phyloP scores from a whole-genome alignment of 352 stramenopile species.

The Halophytophthora polymorphica region DNA sequence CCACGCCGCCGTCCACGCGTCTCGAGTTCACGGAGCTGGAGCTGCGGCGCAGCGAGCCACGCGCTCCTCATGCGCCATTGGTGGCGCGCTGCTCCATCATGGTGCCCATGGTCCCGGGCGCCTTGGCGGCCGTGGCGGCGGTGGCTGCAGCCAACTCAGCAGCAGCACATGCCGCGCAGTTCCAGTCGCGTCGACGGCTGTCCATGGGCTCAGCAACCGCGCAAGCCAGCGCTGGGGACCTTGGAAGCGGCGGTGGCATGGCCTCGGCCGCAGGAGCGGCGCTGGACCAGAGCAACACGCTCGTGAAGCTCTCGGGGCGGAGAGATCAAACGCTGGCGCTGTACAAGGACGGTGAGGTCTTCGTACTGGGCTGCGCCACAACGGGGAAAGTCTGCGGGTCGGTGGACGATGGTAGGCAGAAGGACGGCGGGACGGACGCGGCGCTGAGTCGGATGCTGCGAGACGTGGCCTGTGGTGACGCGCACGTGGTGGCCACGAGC shows the following conservation, averaged over 20 bases:
- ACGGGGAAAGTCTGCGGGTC: conserved; percentile 1
- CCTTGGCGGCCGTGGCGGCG: conserved; percentile 22
- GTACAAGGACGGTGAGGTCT: conserved; percentile 39
- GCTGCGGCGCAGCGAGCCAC: conserved; percentile 11
- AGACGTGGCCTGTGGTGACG: conserved; percentile 55
- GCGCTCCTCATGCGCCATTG: conserved; percentile 10
- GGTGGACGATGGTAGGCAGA: conserved; percentile 1
- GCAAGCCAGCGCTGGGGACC: conserved; percentile 5
- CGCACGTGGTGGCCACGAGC: conserved; percentile 56
- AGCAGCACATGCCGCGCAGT: conserved; percentile 10
- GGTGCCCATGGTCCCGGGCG: conserved; percentile 15
- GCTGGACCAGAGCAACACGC: conserved; percentile 21
- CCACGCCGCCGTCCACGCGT: conserved; percentile 12
- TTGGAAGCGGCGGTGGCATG: conserved; percentile 4
- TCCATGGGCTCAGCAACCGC: conserved; percentile 9
- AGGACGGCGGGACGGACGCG: conserved; percentile 19
- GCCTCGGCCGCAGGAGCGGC: conserved; percentile 11
- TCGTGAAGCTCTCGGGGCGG: conserved; percentile 40
- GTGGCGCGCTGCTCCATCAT: conserved; percentile 33
- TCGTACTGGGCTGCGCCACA: conserved; percentile 25
- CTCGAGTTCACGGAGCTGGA: conserved; percentile 45
- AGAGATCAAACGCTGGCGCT: conserved; percentile 44
- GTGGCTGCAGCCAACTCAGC: conserved; percentile 31
- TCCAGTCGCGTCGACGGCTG: conserved; percentile 23
- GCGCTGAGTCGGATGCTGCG: conserved; percentile 55